Percentiles rank a stretch among this genome's conserved stretches.
Conservation (phyloP, 139 green algal species). For the Coccomyxa sp. region DNA sequence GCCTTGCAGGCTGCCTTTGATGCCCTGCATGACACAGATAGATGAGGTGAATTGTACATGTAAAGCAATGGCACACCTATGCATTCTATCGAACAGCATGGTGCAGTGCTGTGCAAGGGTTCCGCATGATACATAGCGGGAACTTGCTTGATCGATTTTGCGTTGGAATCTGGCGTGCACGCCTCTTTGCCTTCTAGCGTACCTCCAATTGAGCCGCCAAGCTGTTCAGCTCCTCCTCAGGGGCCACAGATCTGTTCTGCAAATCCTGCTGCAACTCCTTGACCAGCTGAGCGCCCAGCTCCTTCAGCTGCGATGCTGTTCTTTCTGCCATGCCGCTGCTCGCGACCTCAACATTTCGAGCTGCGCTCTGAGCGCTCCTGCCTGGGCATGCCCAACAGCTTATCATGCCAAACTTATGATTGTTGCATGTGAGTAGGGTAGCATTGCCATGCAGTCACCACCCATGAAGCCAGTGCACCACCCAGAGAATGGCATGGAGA, state of each 20-base stretch:
- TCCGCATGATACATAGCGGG: too few relatives aligned
- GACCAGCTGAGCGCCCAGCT: neutral
- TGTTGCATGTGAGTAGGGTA: too few relatives aligned
- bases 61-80: neutral
- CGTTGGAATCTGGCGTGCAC: too few relatives aligned
- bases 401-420: neutral
- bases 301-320: neutral
- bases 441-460: neutral
- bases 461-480: too few relatives aligned
- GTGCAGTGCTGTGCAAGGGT: too few relatives aligned
- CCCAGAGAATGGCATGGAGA: too few relatives aligned
- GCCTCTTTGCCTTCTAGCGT: neutral
- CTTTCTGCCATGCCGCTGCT: neutral
- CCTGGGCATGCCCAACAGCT: neutral
- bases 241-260: neutral
- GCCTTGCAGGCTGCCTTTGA: slow-evolving; percentile 23
- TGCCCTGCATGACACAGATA: neutral
- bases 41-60: neutral
- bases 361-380: slow-evolving; percentile 4
- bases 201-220: slow-evolving; percentile 27
- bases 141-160: too few relatives aligned
- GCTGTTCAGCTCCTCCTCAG: slow-evolving; percentile 15
- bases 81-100: neutral
- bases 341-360: neutral
- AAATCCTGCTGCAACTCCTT: slow-evolving; percentile 3